Conservation (phyloP, 1,284 basidiomycete species). For the Cryptococcus sp. region DNA sequence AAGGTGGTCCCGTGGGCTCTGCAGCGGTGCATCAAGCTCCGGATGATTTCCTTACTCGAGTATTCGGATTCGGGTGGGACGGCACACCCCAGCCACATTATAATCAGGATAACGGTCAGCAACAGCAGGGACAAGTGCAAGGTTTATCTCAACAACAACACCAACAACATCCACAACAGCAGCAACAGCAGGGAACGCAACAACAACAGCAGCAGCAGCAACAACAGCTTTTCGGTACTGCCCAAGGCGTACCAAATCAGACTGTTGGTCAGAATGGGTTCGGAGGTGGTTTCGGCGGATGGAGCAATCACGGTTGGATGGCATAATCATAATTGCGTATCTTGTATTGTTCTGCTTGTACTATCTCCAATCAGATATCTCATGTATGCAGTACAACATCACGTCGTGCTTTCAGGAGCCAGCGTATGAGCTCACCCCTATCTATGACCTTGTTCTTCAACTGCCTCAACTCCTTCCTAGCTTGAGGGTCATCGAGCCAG, state of each 20-base stretch:
- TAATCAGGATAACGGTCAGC: not conserved
- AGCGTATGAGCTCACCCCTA: no score
- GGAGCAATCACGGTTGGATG: conserved; percentile 36
- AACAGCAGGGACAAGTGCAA: conserved; percentile 1
- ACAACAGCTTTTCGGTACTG: conserved; percentile 1
- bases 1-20: conserved; percentile 7
- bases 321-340: conserved; percentile 13
- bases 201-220: conserved; percentile 5
- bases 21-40: conserved; percentile 24
- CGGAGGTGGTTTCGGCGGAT: conserved; percentile 14
- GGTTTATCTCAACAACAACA: not conserved
- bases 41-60: conserved; percentile 48
- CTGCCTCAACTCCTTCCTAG: no score
- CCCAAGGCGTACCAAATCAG: not conserved
- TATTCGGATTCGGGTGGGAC: conserved; percentile 52
- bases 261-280: conserved; percentile 14
- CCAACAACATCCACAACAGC: not conserved
- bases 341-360: no score
- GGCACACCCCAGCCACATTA: conserved; percentile 1
- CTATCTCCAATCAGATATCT: no score
- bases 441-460: no score
- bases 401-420: no score
- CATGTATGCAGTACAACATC: no score
- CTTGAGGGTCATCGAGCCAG: no score
- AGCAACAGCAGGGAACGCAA: not conserved